phyloP scores from a whole-genome alignment of 495 filamentous ascomycete genomes.

The Neurospora sp. region DNA sequence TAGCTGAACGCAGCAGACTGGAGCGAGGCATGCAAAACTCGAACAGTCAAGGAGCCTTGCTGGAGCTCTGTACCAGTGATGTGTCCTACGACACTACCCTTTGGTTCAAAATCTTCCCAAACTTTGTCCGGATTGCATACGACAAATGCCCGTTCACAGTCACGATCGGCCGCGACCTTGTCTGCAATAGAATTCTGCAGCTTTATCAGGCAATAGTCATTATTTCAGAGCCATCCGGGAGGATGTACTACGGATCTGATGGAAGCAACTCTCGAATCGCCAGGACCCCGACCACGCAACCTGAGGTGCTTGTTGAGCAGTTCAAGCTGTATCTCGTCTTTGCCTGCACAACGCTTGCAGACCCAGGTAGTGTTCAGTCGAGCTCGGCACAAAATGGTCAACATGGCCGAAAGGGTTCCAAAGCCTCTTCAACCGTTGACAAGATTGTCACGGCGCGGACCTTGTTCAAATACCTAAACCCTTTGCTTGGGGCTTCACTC shows the following conservation, averaged over 20 bases:
- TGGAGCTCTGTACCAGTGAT: constrained; percentile 93
- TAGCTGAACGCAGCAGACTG: constrained; percentile 84
- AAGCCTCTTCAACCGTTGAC: constrained; percentile 57
- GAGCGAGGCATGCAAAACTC: constrained; percentile 84
- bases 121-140: constrained; percentile 81
- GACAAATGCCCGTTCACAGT: constrained; percentile 87
- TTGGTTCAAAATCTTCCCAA: constrained; percentile 97
- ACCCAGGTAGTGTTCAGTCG: constrained; percentile 59
- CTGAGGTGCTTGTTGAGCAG: constrained; percentile 86
- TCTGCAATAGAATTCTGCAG: constrained; percentile 82
- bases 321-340: constrained; percentile 99
- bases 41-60: constrained; percentile 72
- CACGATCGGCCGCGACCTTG: constrained; percentile 77
- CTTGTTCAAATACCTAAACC: constrained; percentile 84
- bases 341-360: constrained; percentile 89
- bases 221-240: constrained; percentile 63
- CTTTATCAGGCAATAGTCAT: constrained; percentile 77
- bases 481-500: constrained; percentile 67
- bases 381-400: constrained; percentile 52
- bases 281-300: constrained; percentile 59
- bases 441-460: constrained; percentile 81
- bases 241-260: constrained; percentile 43
- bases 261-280: constrained; percentile 37
- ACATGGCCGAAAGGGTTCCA: constrained; percentile 77
- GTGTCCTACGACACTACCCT: constrained; percentile 87